Evolutionary conservation across 805 yeast species (phyloP).

Genomic region (Candida taoyuanica): DNA sequence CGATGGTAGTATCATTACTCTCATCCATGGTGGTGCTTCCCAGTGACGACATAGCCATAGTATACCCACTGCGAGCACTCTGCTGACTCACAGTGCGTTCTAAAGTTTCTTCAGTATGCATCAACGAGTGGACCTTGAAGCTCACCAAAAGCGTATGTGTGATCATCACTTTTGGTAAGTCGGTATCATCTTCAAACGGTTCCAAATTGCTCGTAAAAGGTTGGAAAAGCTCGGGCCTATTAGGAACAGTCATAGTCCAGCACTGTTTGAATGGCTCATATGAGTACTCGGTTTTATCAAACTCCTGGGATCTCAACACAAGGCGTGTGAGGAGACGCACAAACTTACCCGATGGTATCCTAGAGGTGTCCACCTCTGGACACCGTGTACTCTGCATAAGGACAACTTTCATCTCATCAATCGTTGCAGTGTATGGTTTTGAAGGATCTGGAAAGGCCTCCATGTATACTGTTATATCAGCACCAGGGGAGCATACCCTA

Average conservation of each 20-base stretch:
- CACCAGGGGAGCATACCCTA: slow-evolving; percentile 16
- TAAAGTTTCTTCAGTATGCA: neutral
- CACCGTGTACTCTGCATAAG: slow-evolving; percentile 18
- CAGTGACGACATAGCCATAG: too few species aligned
- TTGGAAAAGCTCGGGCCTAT: slow-evolving; percentile 5
- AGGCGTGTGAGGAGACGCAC: slow-evolving; percentile 1
- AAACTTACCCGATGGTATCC: neutral
- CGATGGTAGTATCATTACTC: too few species aligned
- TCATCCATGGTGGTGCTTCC: too few species aligned
- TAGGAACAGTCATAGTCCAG: slow-evolving; percentile 13
- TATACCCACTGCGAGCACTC: too few species aligned
- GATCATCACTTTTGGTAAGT: slow-evolving; percentile 6
- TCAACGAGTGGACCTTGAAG: slow-evolving; percentile 9
- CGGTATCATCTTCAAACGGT: neutral
- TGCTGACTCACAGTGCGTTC: neutral
- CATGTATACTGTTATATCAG: slow-evolving; percentile 7
- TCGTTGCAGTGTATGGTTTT: slow-evolving; percentile 1
- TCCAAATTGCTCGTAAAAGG: slow-evolving; percentile 19
- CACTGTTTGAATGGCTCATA: slow-evolving; percentile 3
- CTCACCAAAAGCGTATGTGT: slow-evolving; percentile 13
- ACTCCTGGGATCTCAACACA: too few species aligned
- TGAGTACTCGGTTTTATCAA: too few species aligned
- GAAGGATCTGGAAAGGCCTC: slow-evolving; percentile 7
- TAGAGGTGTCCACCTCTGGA: slow-evolving; percentile 4
- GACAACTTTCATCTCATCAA: slow-evolving; percentile 13